Evolutionary conservation across 495 filamentous ascomycete genomes (phyloP).

Genomic region (Letharia lupina): DNA sequence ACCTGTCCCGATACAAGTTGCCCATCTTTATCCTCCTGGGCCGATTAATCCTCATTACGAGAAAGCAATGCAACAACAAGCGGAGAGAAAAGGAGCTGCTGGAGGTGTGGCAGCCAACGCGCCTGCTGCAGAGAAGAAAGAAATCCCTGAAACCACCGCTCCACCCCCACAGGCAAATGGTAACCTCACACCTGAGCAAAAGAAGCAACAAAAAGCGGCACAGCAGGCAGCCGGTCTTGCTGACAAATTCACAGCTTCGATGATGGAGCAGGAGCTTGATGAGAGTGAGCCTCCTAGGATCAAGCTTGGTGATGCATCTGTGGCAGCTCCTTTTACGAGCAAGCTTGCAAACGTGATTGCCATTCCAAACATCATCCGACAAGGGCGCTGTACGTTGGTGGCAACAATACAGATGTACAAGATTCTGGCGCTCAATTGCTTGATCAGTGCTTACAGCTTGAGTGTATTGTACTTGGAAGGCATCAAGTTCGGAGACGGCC

Average conservation of each 20-base stretch:
- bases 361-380: slow-evolving; percentile 95
- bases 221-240: slow-evolving; percentile 69
- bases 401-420: slow-evolving; percentile 99
- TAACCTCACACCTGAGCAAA: slow-evolving; percentile 45
- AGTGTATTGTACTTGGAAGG: slow-evolving; percentile 94
- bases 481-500: slow-evolving; percentile 98
- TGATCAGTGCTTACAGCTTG: slow-evolving; percentile 96
- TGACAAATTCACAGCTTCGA: slow-evolving; percentile 74
- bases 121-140: slow-evolving; percentile 36
- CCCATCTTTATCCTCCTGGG: slow-evolving; percentile 89
- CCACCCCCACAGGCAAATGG: slow-evolving; percentile 54
- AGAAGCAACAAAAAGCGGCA: slow-evolving; percentile 54
- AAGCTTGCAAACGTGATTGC: slow-evolving; percentile 96
- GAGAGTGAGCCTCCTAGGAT: slow-evolving; percentile 90
- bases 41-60: slow-evolving; percentile 91
- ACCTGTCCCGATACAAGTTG: slow-evolving; percentile 81
- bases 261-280: slow-evolving; percentile 86
- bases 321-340: slow-evolving; percentile 94
- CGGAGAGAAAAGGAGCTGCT: slow-evolving; percentile 57
- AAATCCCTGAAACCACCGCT: slow-evolving; percentile 55
- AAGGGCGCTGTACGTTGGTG: slow-evolving; percentile 93
- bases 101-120: slow-evolving; percentile 31
- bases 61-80: slow-evolving; percentile 81
- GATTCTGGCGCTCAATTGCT: slow-evolving; percentile 94
- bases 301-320: slow-evolving; percentile 95